These are phyloP conservation scores for Petasospora rhodanensis DNA, from an alignment of 1,139 yeast genomes.

Conservation along the genomic window DNA sequence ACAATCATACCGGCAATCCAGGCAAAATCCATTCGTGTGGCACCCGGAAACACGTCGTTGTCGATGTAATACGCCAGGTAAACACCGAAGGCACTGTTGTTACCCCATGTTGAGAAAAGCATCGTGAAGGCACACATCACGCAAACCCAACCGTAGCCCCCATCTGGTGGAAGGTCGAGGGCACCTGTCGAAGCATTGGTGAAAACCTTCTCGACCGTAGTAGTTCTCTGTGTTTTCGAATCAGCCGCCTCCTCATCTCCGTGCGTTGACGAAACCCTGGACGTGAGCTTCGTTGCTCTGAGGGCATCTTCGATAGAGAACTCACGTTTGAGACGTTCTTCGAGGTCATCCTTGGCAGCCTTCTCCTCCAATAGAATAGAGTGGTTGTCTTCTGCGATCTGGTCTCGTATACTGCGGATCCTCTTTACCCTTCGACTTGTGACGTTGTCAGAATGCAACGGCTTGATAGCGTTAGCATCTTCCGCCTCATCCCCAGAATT, in stretches of 20 bases:
- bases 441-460: constrained; percentile 1
- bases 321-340: constrained; percentile 11
- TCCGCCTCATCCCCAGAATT: constrained; percentile 3
- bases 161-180: constrained; percentile 39
- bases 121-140: constrained; percentile 50
- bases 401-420: constrained; percentile 12
- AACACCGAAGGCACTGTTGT: constrained; percentile 66
- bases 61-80: constrained; percentile 54
- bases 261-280: constrained; percentile 1
- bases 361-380: constrained; percentile 11
- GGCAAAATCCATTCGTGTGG: constrained; percentile 58
- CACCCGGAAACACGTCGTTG: constrained; percentile 48
- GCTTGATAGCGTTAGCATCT: constrained; percentile 3
- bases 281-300: constrained; percentile 4
- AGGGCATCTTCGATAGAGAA: constrained; percentile 19
- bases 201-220: constrained; percentile 28
- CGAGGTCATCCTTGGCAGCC: constrained; percentile 10
- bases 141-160: constrained; percentile 69
- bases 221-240: too few relatives aligned
- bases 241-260: constrained; percentile 1
- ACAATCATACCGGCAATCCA: constrained; percentile 65
- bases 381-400: constrained; percentile 10
- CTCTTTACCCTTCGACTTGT: constrained; percentile 5
- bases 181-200: constrained; percentile 30
- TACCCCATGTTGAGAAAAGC: constrained; percentile 69